These are phyloP conservation scores for Onygenales sp. DNA, from an alignment of 2,329 filamentous ascomycete species.

Conservation along the genomic window DNA sequence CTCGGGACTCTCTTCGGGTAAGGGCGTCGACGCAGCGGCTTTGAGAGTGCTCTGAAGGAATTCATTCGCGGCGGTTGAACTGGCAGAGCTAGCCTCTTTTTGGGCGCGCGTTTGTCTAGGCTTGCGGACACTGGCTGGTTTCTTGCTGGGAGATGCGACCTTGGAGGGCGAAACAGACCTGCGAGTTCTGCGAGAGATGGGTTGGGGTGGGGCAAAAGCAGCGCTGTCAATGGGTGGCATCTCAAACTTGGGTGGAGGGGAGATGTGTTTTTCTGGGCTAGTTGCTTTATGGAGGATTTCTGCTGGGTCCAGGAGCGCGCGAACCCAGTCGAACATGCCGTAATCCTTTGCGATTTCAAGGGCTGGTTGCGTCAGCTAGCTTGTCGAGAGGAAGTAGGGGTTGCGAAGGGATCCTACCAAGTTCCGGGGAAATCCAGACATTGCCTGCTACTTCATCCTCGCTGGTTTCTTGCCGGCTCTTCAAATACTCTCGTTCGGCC, in stretches of 20 bases:
- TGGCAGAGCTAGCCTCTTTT: slow-evolving; percentile 38
- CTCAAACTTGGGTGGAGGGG: slow-evolving; percentile 72
- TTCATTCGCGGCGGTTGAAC: slow-evolving; percentile 39
- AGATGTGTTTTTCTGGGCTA: slow-evolving; percentile 65
- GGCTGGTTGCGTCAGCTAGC: slow-evolving; percentile 43
- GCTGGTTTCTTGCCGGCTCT: slow-evolving; percentile 70
- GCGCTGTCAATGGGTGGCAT: slow-evolving; percentile 38
- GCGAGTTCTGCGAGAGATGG: slow-evolving; percentile 40
- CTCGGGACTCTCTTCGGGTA: slow-evolving; percentile 9
- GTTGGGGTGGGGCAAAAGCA: slow-evolving; percentile 18
- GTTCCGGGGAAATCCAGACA: slow-evolving; percentile 81
- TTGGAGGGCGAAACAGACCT: slow-evolving; percentile 51
- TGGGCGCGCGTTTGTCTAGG: slow-evolving; percentile 39
- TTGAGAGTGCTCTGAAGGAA: slow-evolving; percentile 40
- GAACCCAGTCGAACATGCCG: slow-evolving; percentile 75
- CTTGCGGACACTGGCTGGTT: slow-evolving; percentile 43
- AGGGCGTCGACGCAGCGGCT: slow-evolving; percentile 22
- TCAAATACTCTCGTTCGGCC: slow-evolving; percentile 63
- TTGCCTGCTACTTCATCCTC: slow-evolving; percentile 91
- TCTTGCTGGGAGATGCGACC: slow-evolving; percentile 43
- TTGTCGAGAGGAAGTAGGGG: neutral
- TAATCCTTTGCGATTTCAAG: slow-evolving; percentile 81
- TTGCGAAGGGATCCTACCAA: slow-evolving; percentile 39
- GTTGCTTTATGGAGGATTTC: slow-evolving; percentile 61
- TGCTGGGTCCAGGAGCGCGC: slow-evolving; percentile 80